Percentiles rank a stretch among this genome's conserved stretches.
Evolutionary conservation across 345 rosid species (phyloP).

Genomic region (Litchi chinensis): DNA sequence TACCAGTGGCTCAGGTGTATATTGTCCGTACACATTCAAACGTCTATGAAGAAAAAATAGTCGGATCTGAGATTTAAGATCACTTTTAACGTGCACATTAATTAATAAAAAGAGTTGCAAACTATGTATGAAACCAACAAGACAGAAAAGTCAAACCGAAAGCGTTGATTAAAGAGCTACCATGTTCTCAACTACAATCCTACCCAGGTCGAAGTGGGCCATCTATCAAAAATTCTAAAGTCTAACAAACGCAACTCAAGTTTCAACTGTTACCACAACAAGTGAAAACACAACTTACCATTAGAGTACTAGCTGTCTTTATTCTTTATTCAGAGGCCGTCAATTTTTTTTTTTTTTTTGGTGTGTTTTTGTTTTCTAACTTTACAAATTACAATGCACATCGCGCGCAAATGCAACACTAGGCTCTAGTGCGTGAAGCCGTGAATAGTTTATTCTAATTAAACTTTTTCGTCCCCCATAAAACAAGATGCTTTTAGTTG

Average conservation of each 20-base stretch:
- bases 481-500: too few species aligned
- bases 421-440: not conserved
- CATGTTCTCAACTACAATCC: not conserved
- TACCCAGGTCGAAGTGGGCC: not conserved
- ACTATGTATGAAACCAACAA: not conserved
- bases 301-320: not conserved
- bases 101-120: not conserved
- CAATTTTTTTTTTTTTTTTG: too few species aligned
- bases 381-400: too few species aligned
- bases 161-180: not conserved
- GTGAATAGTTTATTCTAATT: not conserved
- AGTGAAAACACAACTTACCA: not conserved
- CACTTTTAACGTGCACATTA: not conserved
- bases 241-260: not conserved
- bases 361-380: not conserved
- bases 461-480: not conserved
- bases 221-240: not conserved
- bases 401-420: too few species aligned
- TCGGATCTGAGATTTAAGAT: too few species aligned
- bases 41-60: too few species aligned
- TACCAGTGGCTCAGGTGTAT: too few species aligned
- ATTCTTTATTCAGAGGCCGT: too few species aligned
- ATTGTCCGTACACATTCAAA: too few species aligned
- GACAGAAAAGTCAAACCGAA: conserved; percentile 5
- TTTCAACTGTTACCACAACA: too few species aligned